A percentile compares a stretch with the other conserved stretches of the same genome.
phyloP scores from a whole-genome alignment of 306 rosid genomes.

The Trichosanthes cucumerina region DNA sequence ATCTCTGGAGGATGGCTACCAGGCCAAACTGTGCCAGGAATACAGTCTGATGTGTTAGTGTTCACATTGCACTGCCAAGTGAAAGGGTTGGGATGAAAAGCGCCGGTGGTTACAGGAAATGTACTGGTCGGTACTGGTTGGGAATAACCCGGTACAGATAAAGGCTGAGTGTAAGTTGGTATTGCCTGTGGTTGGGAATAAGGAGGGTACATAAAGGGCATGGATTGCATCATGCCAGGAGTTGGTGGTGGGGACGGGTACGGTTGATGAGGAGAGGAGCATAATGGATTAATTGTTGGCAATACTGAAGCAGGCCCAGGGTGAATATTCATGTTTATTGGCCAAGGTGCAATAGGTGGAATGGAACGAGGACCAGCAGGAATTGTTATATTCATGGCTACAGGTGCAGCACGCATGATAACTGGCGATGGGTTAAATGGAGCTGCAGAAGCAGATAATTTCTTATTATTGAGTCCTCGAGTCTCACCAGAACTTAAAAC shows the following conservation, averaged over 20 bases:
- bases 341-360: slow-evolving; percentile 72
- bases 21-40: slow-evolving; percentile 63
- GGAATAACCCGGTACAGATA: slow-evolving; percentile 20
- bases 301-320: slow-evolving; percentile 52
- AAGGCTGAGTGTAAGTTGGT: slow-evolving; percentile 55
- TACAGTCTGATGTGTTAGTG: slow-evolving; percentile 49
- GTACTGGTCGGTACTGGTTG: slow-evolving; percentile 45
- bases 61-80: slow-evolving; percentile 73
- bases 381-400: slow-evolving; percentile 56
- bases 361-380: slow-evolving; percentile 53
- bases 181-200: slow-evolving; percentile 63
- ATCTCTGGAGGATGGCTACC: slow-evolving; percentile 73
- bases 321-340: slow-evolving; percentile 79
- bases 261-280: slow-evolving; percentile 85
- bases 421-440: slow-evolving; percentile 85
- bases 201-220: slow-evolving; percentile 77
- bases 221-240: slow-evolving; percentile 82
- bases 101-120: slow-evolving; percentile 53
- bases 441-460: slow-evolving; percentile 92
- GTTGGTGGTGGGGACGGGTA: slow-evolving; percentile 89
- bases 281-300: slow-evolving; percentile 48
- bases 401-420: slow-evolving; percentile 55
- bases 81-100: slow-evolving; percentile 73
- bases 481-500: slow-evolving; percentile 31
- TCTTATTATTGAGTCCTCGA: slow-evolving; percentile 42